Base-by-base conservation (phyloP, 345 rosid species). In the Lumnitzera racemosa region DNA sequence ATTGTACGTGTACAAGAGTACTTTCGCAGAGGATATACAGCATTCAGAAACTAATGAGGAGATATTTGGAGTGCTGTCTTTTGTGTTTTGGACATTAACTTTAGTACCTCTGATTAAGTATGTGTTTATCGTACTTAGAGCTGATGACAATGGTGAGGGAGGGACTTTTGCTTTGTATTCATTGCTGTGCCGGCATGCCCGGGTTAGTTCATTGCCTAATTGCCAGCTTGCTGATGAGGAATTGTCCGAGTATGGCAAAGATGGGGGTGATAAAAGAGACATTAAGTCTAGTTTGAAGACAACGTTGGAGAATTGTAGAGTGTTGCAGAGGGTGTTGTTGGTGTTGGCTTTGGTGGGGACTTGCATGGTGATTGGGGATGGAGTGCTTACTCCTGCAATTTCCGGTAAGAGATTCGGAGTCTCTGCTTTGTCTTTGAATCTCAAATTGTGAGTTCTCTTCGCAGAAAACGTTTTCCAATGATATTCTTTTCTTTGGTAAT, bases 281-380 rank as follows among this genome's bases (percentile, higher is more conserved):
- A 12, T 50, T 46, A 74, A 70, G 60, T 60, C 69, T n/a, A 52
- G 62, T 13, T 61, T 78, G 67, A 78, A 78, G 51, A 65, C 70
- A 47, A 71, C 78, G 29, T 56, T 78, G 47, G 76, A 78, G 74
- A 68, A 65, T 53, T 56, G 54, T 52, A 69, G 59, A 23, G 46
- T 65, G 13, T 61, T 74, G 74, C 82, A 71, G 56, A 66, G 47
- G 47, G 15, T 74, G 49, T 55, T 78, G 68, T 67, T 78, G 63
- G 62, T 78, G 48, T 41, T 78, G 74, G 76, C 78, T 53, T 51
- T 78, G 74, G 58, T 78, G 20, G 82, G 82, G 49, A 74, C 82
- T 57, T 71, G 82, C 53, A 78, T 78, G 82, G 82, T 78, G 56
- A 78, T 78, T 66, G 82, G 82, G 9, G 82, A 78, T 68, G 82